Conservation (phyloP, 2,329 filamentous ascomycete genomes). For the Aspergillus alliaceus region DNA sequence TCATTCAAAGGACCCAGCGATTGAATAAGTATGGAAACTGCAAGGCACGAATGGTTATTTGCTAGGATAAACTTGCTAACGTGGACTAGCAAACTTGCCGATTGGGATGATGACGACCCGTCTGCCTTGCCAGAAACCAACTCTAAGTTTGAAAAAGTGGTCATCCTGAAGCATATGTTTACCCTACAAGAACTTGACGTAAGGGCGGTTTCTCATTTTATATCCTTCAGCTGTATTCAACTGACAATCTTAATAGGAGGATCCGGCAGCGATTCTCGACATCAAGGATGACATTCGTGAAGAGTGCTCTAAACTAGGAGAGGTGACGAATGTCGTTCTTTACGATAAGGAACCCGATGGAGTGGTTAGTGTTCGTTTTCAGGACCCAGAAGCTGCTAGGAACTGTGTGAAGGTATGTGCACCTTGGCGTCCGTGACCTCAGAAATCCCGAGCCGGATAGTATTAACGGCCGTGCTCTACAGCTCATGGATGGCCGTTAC, state of each 20-base stretch:
- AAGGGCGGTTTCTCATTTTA: slow-evolving; percentile 5
- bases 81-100: slow-evolving; percentile 70
- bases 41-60: background rate
- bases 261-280: slow-evolving; percentile 77
- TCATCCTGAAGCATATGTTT: slow-evolving; percentile 92
- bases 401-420: slow-evolving; percentile 62
- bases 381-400: slow-evolving; percentile 66
- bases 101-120: slow-evolving; percentile 91
- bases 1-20: slow-evolving; percentile 88
- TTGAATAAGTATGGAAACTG: slow-evolving; percentile 61
- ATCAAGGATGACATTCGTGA: slow-evolving; percentile 94
- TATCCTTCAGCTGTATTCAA: background rate
- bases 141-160: slow-evolving; percentile 71
- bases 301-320: slow-evolving; percentile 81
- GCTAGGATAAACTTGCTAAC: slow-evolving; percentile 16
- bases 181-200: slow-evolving; percentile 76
- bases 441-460: background rate
- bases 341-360: slow-evolving; percentile 86
- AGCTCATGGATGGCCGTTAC: slow-evolving; percentile 74
- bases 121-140: slow-evolving; percentile 57
- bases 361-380: slow-evolving; percentile 81
- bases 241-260: slow-evolving; percentile 54
- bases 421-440: background rate
- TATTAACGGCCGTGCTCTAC: slow-evolving; percentile 13
- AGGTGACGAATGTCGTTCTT: slow-evolving; percentile 86